Conservation (phyloP, 2,329 filamentous ascomycete genomes). For the Trichoderma atroviride region DNA sequence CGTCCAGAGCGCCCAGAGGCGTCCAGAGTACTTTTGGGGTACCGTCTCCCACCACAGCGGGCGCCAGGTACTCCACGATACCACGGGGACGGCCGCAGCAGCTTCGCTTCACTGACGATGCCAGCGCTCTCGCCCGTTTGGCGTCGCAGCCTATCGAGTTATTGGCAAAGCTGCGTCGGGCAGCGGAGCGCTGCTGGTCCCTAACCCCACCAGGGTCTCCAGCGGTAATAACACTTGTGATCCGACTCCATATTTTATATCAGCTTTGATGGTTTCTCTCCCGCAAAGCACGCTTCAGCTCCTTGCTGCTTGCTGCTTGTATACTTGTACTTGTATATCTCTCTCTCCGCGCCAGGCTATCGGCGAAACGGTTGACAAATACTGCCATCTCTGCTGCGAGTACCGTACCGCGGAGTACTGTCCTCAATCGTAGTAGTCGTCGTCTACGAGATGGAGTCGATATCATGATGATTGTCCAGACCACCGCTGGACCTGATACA, state of each 20-base stretch:
- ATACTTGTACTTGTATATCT: background rate
- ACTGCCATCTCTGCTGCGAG: background rate
- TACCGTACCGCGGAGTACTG: background rate
- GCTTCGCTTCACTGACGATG: background rate
- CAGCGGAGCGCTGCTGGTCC: constrained; percentile 18
- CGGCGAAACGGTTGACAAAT: constrained; percentile 10
- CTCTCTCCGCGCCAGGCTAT: too few species aligned
- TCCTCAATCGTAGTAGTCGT: background rate
- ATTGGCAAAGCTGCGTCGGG: constrained; percentile 20
- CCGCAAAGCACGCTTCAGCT: background rate
- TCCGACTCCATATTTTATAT: constrained; percentile 19
- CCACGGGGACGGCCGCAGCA: background rate
- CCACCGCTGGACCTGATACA: background rate
- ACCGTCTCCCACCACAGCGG: background rate
- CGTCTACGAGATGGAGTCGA: background rate
- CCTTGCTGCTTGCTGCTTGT: too few species aligned
- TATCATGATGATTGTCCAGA: background rate
- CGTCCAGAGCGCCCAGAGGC: background rate
- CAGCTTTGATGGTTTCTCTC: constrained; percentile 3
- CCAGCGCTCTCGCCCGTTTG: background rate
- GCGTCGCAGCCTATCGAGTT: background rate
- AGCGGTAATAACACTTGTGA: constrained; percentile 20
- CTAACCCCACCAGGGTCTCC: constrained; percentile 21
- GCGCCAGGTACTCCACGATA: background rate
- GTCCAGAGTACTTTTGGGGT: background rate